These are phyloP conservation scores for Ophiostoma perfectum DNA, from an alignment of 2,329 filamentous ascomycete genomes.

Conservation along the genomic window DNA sequence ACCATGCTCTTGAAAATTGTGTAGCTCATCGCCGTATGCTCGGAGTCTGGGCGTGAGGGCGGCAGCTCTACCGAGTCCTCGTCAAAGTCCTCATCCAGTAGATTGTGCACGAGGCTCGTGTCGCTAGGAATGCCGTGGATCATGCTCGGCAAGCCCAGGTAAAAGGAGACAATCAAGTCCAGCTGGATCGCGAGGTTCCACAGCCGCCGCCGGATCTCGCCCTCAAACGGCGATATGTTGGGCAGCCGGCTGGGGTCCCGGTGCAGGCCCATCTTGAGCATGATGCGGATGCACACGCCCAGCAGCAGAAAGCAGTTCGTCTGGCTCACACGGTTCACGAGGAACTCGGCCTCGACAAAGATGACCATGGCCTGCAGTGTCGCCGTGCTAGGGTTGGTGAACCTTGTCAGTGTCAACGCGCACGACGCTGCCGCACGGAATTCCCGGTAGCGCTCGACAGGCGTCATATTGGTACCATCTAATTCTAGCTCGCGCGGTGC, in stretches of 20 bases:
- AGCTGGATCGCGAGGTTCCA: conserved; percentile 54
- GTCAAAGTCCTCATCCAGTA: conserved; percentile 61
- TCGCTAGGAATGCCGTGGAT: conserved; percentile 59
- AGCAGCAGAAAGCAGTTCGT: conserved; percentile 51
- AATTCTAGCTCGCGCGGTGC: conserved; percentile 41
- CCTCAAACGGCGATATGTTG: conserved; percentile 47
- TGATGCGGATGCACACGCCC: conserved; percentile 47
- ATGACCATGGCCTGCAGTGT: conserved; percentile 49
- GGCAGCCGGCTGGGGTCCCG: conserved; percentile 50
- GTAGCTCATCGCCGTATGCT: conserved; percentile 56
- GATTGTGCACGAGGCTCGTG: conserved; percentile 54
- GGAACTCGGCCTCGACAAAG: conserved; percentile 50
- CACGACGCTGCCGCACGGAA: conserved; percentile 49
- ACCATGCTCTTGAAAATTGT: conserved; percentile 48
- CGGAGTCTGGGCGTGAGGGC: conserved; percentile 48
- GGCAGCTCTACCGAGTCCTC: conserved; percentile 52
- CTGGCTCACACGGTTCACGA: conserved; percentile 46
- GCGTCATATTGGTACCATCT: conserved; percentile 39
- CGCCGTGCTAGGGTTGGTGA: conserved; percentile 43
- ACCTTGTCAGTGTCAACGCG: conserved; percentile 47
- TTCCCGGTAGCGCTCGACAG: conserved; percentile 44
- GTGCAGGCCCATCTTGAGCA: conserved; percentile 55
- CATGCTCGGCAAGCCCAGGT: conserved; percentile 63
- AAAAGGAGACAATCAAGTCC: conserved; percentile 60
- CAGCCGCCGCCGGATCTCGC: conserved; percentile 49